These are phyloP conservation scores for Cucumis hystrix DNA, from an alignment of 306 rosid genomes.

Conservation along the genomic window DNA sequence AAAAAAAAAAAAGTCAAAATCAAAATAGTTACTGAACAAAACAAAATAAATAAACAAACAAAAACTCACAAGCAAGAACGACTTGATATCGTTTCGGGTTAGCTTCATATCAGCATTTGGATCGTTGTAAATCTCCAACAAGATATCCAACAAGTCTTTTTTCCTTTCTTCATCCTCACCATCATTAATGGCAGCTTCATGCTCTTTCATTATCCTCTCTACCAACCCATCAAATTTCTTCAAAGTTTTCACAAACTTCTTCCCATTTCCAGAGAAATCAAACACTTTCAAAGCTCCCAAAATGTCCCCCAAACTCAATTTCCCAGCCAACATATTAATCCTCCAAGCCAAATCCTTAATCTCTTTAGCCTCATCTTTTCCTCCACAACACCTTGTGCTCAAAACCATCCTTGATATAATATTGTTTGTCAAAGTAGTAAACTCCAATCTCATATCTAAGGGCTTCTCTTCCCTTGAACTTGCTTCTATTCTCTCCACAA, in stretches of 20 bases:
- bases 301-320: slow-evolving; percentile 45
- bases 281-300: slow-evolving; percentile 42
- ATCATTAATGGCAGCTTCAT: slow-evolving; percentile 12
- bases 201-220: slow-evolving; percentile 41
- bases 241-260: slow-evolving; percentile 16
- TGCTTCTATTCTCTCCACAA: slow-evolving; percentile 17
- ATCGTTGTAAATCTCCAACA: slow-evolving; percentile 28
- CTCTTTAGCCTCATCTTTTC: slow-evolving; percentile 21
- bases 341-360: slow-evolving; percentile 22
- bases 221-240: slow-evolving; percentile 29
- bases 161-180: not conserved
- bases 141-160: slow-evolving; percentile 42
- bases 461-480: slow-evolving; percentile 10
- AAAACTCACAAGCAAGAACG: slow-evolving; percentile 43
- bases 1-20: too few species aligned
- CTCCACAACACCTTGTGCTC: slow-evolving; percentile 27
- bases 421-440: slow-evolving; percentile 31
- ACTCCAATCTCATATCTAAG: slow-evolving; percentile 20
- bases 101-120: slow-evolving; percentile 37
- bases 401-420: slow-evolving; percentile 41
- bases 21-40: too few species aligned
- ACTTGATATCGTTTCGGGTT: slow-evolving; percentile 40
- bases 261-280: slow-evolving; percentile 48
- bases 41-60: not conserved
- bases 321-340: slow-evolving; percentile 29